Evolutionary conservation across 2,329 filamentous ascomycete genomes (phyloP).

Genomic region (Diaporthe humulicola): DNA sequence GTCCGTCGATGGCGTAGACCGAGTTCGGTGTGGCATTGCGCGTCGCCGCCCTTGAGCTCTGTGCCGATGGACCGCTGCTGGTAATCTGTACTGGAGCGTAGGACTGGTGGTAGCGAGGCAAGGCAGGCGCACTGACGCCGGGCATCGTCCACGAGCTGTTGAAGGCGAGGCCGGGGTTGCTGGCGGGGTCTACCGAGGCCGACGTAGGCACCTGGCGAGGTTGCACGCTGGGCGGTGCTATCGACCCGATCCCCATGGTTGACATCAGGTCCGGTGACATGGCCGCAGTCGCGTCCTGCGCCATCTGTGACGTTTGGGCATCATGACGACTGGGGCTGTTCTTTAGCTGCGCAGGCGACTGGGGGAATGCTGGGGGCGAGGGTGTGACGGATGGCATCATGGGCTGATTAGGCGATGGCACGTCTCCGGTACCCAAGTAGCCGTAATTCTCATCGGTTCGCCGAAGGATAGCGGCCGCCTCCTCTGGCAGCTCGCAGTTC

Average conservation of each 20-base stretch:
- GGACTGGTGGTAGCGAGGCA: conserved; percentile 48
- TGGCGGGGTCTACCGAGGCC: conserved; percentile 39
- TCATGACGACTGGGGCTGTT: conserved; percentile 49
- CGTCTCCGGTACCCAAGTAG: conserved; percentile 73
- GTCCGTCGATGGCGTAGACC: conserved; percentile 60
- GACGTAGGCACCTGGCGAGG: conserved; percentile 25
- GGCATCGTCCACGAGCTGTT: conserved; percentile 45
- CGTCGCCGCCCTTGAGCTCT: conserved; percentile 40
- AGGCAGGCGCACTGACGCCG: conserved; percentile 42
- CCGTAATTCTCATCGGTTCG: conserved; percentile 87
- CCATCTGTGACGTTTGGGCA: conserved; percentile 41
- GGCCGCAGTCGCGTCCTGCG: conserved; percentile 44
- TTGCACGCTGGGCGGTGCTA: conserved; percentile 44
- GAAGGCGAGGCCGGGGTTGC: conserved; percentile 30
- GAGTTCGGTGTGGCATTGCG: conserved; percentile 49
- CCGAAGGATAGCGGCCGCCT: conserved; percentile 81
- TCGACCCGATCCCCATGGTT: conserved; percentile 41
- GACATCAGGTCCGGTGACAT: conserved; percentile 48
- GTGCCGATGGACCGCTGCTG: conserved; percentile 41
- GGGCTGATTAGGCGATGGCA: conserved; percentile 65
- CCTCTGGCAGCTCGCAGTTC: conserved; percentile 87
- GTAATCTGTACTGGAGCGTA: conserved; percentile 44
- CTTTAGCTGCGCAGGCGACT: conserved; percentile 42
- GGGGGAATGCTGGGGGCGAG: conserved; percentile 44
- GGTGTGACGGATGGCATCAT: conserved; percentile 43